phyloP scores from a whole-genome alignment of 140 eudicot genomes.

The Anethum foeniculum region DNA sequence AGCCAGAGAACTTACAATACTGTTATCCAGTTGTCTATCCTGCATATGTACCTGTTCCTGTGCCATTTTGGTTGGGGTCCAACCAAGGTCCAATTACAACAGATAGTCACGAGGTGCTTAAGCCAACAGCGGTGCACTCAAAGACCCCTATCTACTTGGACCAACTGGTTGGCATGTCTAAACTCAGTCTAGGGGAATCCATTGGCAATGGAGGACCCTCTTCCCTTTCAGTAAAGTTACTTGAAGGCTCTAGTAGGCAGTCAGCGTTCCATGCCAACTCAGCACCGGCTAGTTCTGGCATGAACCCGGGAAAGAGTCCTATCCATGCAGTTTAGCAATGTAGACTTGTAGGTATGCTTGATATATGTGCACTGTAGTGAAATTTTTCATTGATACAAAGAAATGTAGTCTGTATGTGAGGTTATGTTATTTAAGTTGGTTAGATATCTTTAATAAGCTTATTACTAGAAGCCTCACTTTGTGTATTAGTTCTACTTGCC shows the following conservation, averaged over 20 bases:
- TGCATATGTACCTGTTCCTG: conserved; percentile 41
- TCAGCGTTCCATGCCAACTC: conserved; percentile 76
- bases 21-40: conserved; percentile 63
- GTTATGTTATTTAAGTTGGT: conserved; percentile 15
- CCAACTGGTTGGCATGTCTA: conserved; percentile 86
- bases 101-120: conserved; percentile 68
- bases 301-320: conserved; percentile 28
- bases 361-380: conserved; percentile 7
- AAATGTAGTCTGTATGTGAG: conserved; percentile 10
- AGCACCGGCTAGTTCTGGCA: conserved; percentile 26
- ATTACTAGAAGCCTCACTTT: neutral
- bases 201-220: conserved; percentile 43
- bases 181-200: conserved; percentile 66
- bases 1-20: conserved; percentile 42
- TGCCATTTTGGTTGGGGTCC: conserved; percentile 63
- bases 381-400: conserved; percentile 2
- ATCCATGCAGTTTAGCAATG: conserved; percentile 41
- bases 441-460: conserved; percentile 13
- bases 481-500: neutral
- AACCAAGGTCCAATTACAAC: conserved; percentile 31
- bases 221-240: conserved; percentile 49
- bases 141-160: conserved; percentile 81
- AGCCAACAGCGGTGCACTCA: conserved; percentile 87
- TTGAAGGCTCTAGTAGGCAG: conserved; percentile 53
- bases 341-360: conserved; percentile 17